Percentiles rank a stretch among this genome's conserved stretches.
phyloP scores from a whole-genome alignment of 352 stramenopile genomes.

The Blastocystis hominis region DNA sequence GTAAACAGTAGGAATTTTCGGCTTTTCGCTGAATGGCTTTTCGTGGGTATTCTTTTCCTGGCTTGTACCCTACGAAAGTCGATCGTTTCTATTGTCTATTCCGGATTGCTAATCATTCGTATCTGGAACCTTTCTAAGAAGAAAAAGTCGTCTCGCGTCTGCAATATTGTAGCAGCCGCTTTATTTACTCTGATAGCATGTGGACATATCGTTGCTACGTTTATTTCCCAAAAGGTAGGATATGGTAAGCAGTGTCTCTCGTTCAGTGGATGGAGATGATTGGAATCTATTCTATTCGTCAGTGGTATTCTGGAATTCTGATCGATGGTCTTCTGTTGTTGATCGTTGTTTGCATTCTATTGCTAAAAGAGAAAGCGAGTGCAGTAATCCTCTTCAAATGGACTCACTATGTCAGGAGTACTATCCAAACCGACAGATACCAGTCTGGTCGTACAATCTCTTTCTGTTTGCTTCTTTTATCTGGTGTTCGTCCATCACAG shows the following conservation, averaged over 20 bases:
- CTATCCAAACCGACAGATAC: too few relatives aligned
- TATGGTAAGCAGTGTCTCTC: background rate
- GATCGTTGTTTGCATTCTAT: background rate
- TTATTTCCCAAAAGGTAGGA: background rate
- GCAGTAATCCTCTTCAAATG: background rate
- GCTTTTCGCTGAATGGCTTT: background rate
- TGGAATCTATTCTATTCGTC: background rate
- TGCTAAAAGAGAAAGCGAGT: background rate
- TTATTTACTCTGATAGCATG: background rate
- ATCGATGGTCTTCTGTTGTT: background rate
- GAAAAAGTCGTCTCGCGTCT: background rate
- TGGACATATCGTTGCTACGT: slow-evolving; percentile 3
- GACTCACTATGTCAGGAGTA: background rate
- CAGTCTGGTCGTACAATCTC: background rate
- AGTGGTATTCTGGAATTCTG: background rate
- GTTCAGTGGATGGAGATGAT: background rate
- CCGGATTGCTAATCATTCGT: background rate
- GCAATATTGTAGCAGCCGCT: background rate
- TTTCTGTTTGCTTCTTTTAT: background rate
- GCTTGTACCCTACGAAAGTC: background rate
- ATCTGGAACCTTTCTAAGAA: background rate
- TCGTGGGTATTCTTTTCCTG: background rate
- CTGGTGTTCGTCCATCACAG: background rate
- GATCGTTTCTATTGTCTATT: background rate
- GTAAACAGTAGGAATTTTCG: background rate